phyloP scores from a whole-genome alignment of 164 flowering plant species.

The Magnolia kwangsiensis region DNA sequence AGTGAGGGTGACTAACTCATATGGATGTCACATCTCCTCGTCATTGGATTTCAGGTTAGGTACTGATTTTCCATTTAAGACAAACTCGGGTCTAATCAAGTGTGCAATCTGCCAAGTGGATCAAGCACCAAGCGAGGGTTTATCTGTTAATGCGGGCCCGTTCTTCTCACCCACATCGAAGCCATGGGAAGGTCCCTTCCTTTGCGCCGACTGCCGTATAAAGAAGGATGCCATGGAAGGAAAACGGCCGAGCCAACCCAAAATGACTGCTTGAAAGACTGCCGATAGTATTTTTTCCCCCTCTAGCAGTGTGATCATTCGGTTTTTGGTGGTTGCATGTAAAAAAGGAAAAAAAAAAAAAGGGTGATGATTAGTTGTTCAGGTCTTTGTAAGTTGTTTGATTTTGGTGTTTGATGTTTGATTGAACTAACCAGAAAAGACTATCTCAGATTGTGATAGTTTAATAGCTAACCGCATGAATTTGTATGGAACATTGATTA shows the following conservation, averaged over 20 bases:
- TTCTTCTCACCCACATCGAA: conserved; percentile 62
- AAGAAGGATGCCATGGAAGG: conserved; percentile 99
- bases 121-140: conserved; percentile 55
- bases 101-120: conserved; percentile 92
- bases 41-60: conserved; percentile 63
- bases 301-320: conserved; percentile 37
- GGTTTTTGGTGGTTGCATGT: conserved; percentile 7
- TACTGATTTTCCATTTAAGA: conserved; percentile 46
- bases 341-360: neutral
- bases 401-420: neutral
- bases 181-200: conserved; percentile 83
- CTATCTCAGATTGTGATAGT: conserved; percentile 7
- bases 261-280: conserved; percentile 27
- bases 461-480: conserved; percentile 3
- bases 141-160: conserved; percentile 55
- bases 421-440: conserved; percentile 8
- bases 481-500: conserved; percentile 5
- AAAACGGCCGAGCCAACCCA: conserved; percentile 51
- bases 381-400: conserved; percentile 4
- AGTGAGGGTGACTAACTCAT: neutral
- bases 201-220: conserved; percentile 61
- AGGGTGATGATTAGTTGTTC: conserved; percentile 1
- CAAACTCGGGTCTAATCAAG: conserved; percentile 56
- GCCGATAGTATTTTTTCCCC: conserved; percentile 24
- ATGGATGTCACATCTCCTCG: neutral